Base-by-base conservation (phyloP, 805 yeast species). In the Candida berthetii region DNA sequence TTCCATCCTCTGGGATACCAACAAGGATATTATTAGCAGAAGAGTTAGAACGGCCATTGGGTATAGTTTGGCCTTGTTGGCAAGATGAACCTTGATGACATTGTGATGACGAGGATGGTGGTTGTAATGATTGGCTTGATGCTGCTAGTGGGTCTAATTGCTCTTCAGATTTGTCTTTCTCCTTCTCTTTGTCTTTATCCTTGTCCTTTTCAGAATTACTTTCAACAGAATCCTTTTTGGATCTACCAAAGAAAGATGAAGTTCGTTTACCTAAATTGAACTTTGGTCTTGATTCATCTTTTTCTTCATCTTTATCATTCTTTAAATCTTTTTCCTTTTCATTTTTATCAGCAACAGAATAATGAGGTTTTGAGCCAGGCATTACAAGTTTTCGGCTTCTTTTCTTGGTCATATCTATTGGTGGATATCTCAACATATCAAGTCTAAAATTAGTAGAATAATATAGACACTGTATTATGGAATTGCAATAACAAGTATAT, bases 401-500 rank as follows among this genome's bases (percentile, higher is more conserved):
- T 41, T 45, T 46, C 8, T 44, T 31, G 2, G 36, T 38, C 3
- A 58, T 48, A 35, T 60, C 64, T 38, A 65, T 61, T 7, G 52
- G 48, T 3, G 85, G 85, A 45, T 69, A 70, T 40, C 66, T 62
- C 38, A 79, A 58, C 2, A 85, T 57, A 40, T 69, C 71, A 15
- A 68, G 61, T 36, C 97, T 74, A 54, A 93, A 88, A 24, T 72
- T 74, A 20, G 74, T 71, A 3, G 91, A 74, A 63, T 85, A 82
- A 66, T 77, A 91, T 9, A 91, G 71, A 49, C 95, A 87, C 60
- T 93, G 99, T 19, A 93, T 65, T 25, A 93, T 85, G 9, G 96
- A 87, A 53, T 93, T 93, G 62, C 96, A 86, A 65, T 91, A 91
- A 65, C 98, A 93, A 0, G 97, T 89, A 58, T 89, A 83, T 2